Conservation (phyloP, 2,329 filamentous ascomycete genomes). For the Xylaria polymorpha region DNA sequence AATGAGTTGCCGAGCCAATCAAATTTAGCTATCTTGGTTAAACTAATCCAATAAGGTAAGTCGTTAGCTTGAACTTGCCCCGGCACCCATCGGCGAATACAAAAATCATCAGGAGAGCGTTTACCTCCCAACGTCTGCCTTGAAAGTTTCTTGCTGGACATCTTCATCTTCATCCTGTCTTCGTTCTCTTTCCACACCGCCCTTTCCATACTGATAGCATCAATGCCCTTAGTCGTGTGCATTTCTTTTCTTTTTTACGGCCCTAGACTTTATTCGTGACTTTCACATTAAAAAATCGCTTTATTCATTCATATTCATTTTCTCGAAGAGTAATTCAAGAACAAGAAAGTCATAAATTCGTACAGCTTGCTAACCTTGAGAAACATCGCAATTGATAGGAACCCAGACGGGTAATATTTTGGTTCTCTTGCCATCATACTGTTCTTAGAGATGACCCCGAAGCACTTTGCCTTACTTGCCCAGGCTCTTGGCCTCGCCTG, state of each 20-base stretch:
- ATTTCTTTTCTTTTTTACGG: neutral
- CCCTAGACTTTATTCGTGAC: neutral
- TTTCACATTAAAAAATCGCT: neutral
- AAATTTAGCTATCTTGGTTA: neutral
- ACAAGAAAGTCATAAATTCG: conserved; percentile 6
- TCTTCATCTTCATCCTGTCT: neutral
- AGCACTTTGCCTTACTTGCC: conserved; percentile 40
- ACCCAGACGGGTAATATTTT: neutral
- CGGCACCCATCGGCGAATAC: conserved; percentile 19
- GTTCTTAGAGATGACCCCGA: neutral
- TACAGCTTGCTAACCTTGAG: neutral
- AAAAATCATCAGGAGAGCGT: neutral
- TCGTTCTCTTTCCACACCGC: neutral
- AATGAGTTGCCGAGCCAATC: conserved; percentile 1
- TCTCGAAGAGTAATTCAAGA: neutral
- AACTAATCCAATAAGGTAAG: neutral
- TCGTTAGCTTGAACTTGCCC: neutral
- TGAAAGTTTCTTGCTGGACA: neutral
- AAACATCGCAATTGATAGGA: neutral
- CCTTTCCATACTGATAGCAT: neutral
- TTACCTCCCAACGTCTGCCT: neutral
- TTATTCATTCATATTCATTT: neutral
- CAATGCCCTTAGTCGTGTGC: too few species aligned
- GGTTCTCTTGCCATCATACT: neutral
- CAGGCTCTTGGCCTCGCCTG: conserved; percentile 54